Conservation (phyloP, 2,329 filamentous ascomycete species). For the Alternaria triticimaculans region DNA sequence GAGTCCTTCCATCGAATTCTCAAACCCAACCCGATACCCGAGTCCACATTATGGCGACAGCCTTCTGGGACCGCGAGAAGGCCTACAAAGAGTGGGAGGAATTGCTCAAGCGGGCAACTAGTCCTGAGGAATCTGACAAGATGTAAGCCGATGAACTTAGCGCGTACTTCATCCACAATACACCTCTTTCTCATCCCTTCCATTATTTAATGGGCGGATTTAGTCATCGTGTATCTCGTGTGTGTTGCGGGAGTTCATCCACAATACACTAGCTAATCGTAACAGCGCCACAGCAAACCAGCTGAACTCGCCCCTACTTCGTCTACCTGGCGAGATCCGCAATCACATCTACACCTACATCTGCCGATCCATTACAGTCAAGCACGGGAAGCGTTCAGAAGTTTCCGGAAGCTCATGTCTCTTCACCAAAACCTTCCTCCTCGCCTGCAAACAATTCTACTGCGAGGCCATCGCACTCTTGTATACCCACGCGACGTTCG, state of each 20-base stretch:
- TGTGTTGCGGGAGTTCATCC: too few species aligned
- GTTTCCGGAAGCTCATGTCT: rapidly evolving
- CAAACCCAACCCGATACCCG: too few species aligned
- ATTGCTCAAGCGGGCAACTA: neutral
- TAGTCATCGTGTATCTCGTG: too few species aligned
- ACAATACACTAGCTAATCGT: neutral
- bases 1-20: too few species aligned
- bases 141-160: too few species aligned
- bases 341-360: neutral
- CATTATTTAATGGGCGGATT: too few species aligned
- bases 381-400: neutral
- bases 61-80: neutral
- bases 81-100: neutral
- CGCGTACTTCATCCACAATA: too few species aligned
- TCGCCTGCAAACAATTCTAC: neutral
- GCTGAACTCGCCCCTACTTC: neutral
- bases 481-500: neutral
- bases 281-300: neutral
- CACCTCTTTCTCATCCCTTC: too few species aligned
- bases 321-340: neutral
- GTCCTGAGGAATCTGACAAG: neutral
- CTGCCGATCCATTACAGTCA: neutral
- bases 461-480: neutral
- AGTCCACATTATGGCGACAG: neutral
- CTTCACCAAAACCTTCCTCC: neutral